Conservation (phyloP, 2,329 filamentous ascomycete species). For the Zymoseptoria brevis region DNA sequence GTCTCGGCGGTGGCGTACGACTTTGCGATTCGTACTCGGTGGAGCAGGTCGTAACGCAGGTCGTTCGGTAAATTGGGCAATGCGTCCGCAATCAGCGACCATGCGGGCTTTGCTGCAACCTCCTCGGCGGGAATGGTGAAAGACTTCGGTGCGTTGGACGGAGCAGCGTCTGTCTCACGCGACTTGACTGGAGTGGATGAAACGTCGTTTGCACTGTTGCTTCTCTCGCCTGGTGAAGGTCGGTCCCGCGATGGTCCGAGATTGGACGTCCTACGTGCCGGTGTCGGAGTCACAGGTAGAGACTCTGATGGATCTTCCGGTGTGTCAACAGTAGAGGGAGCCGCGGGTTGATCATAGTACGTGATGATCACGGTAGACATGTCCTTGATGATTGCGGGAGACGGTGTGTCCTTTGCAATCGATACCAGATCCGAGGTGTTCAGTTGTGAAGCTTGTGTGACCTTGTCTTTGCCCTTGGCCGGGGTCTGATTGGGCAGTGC, state of each 20-base stretch:
- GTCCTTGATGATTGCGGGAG: slow-evolving; percentile 54
- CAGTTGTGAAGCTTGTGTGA: slow-evolving; percentile 46
- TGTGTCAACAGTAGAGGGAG: slow-evolving; percentile 27
- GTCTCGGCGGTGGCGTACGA: slow-evolving; percentile 60
- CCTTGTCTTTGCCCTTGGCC: slow-evolving; percentile 70
- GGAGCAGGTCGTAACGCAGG: slow-evolving; percentile 74
- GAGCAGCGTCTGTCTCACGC: slow-evolving; percentile 28
- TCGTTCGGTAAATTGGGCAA: slow-evolving; percentile 59
- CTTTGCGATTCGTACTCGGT: slow-evolving; percentile 75
- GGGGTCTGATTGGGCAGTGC: slow-evolving; percentile 46
- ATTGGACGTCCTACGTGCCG: slow-evolving; percentile 57
- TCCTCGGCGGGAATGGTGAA: slow-evolving; percentile 55
- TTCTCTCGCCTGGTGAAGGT: slow-evolving; percentile 19
- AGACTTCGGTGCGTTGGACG: slow-evolving; percentile 40
- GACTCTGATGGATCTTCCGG: slow-evolving; percentile 44
- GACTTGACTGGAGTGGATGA: slow-evolving; percentile 21
- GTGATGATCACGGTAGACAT: slow-evolving; percentile 72
- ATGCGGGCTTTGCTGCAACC: slow-evolving; percentile 35
- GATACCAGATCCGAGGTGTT: slow-evolving; percentile 79
- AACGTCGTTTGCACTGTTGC: slow-evolving; percentile 19
- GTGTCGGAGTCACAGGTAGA: slow-evolving; percentile 56
- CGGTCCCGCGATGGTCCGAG: slow-evolving; percentile 35
- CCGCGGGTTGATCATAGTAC: slow-evolving; percentile 56
- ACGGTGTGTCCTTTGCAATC: slow-evolving; percentile 51
- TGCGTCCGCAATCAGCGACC: slow-evolving; percentile 36